Percentiles rank a stretch among this genome's conserved stretches.
Evolutionary conservation across 2,329 filamentous ascomycete species (phyloP).

Genomic region (Juglanconis oblonga): DNA sequence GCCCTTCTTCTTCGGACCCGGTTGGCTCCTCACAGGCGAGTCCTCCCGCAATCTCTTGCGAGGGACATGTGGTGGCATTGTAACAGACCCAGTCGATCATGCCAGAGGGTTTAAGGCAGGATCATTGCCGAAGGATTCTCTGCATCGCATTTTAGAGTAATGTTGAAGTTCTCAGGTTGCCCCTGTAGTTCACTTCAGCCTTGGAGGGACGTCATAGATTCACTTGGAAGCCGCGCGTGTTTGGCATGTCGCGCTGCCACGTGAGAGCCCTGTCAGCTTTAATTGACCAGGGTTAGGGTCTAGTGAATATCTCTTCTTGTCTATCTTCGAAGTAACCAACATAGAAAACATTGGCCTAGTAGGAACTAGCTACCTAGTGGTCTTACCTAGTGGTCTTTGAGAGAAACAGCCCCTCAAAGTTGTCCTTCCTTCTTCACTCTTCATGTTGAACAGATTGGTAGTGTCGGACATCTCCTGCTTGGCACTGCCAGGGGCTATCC

Average conservation of each 20-base stretch:
- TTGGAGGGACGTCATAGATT: constrained; percentile 8
- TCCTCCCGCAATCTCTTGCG: constrained; percentile 60
- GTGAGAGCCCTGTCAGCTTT: not conserved
- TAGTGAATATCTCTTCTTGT: too few relatives aligned
- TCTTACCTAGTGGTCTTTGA: too few relatives aligned
- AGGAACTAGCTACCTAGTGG: too few relatives aligned
- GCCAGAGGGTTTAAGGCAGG: not conserved
- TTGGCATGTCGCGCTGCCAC: constrained; percentile 1
- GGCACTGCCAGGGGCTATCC: not conserved
- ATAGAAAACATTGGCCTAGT: too few relatives aligned
- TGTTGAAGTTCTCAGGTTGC: not conserved
- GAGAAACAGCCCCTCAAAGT: too few relatives aligned
- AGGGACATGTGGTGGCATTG: constrained; percentile 66
- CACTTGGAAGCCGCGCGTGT: not conserved
- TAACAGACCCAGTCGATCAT: constrained; percentile 8
- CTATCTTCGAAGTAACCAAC: too few relatives aligned
- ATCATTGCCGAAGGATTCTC: not conserved
- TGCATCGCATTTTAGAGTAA: too few relatives aligned
- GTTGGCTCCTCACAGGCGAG: constrained; percentile 34
- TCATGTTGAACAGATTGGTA: too few relatives aligned
- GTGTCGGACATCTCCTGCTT: too few relatives aligned
- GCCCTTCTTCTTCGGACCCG: constrained; percentile 26
- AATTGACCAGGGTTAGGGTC: too few relatives aligned
- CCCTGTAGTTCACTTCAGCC: not conserved
- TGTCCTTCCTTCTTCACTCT: too few relatives aligned